Evolutionary conservation across 2,329 filamentous ascomycete genomes (phyloP), one percentile per base, ranked within the genome.

Genomic region (Myotisia sp.): DNA sequence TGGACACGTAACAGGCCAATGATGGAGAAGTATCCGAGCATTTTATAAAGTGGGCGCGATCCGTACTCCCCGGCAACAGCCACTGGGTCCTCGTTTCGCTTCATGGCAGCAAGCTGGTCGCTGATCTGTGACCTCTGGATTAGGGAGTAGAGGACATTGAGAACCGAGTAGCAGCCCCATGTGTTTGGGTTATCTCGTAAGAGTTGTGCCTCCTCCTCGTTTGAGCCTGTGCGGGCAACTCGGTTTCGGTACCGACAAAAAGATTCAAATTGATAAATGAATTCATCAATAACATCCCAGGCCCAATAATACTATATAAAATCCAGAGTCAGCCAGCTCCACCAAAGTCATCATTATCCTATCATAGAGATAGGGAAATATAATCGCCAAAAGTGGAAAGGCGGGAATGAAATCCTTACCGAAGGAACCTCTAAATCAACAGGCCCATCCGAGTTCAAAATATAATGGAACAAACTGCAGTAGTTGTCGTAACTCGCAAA

Each of bases 211-310:
- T 98, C 90, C 63, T 95, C 90, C 57, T 85, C 82, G 60, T 87
- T 92, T 59, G 80, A 72, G 66, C 60, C 75, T 30, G 60, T 74
- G 48, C 85, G 75, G 44, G 90, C 90, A 48, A 93, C 76, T 47
- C 85, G 79, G 61, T 92, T 85, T 54, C 90, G 78, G 72, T 94
- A 94, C 43, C 85, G 84, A 59, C 85, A 95, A 71, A 98, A 98
- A 39, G 86, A 92, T 71, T 98, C 94, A 71, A 98, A 98, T 62
- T 98, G 90, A 70, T 98, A 98, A 65, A 98, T 95, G 68, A 98
- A 98, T 64, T 98, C 90, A 62, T 98, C 90, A 64, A 98, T 94
- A 48, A 95, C 87, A 60, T 98, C 90, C 90, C 90, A 98, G 26
- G 90, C 90, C 90, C 90, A 98, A 68, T 87, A 94, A 67, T 93